Percentiles rank a stretch among this genome's conserved stretches.
phyloP scores from a whole-genome alignment of 768 basidiomycete genomes.

The Auricularia sp. region DNA sequence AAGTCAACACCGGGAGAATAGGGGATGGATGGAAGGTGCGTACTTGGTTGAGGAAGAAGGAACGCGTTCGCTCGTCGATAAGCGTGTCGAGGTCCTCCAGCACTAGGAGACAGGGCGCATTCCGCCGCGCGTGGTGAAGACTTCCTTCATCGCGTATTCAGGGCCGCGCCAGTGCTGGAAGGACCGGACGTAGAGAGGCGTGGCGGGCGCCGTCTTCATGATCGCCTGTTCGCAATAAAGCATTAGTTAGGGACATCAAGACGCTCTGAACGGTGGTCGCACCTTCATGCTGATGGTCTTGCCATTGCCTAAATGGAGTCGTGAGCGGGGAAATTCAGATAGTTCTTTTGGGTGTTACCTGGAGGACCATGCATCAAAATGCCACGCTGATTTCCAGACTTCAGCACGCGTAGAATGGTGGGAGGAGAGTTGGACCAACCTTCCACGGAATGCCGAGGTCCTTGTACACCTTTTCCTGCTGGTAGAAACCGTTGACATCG shows the following conservation, averaged over 20 bases:
- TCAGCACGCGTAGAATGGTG: slow-evolving; percentile 15
- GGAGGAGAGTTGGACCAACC: slow-evolving; percentile 24
- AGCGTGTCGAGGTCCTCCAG: slow-evolving; percentile 68
- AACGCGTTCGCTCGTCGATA: slow-evolving; percentile 67
- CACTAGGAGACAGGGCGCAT: slow-evolving; percentile 52
- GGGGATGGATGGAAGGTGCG: background rate
- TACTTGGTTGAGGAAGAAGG: slow-evolving; percentile 81
- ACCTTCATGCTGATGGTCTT: slow-evolving; percentile 71
- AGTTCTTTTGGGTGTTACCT: slow-evolving; percentile 26
- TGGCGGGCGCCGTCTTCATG: slow-evolving; percentile 65
- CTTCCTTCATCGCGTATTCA: slow-evolving; percentile 51
- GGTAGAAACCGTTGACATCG: slow-evolving; percentile 72
- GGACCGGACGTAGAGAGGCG: slow-evolving; percentile 72
- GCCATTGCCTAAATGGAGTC: slow-evolving; percentile 51
- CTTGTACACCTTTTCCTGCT: slow-evolving; percentile 63
- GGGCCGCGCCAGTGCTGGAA: slow-evolving; percentile 57
- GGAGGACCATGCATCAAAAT: slow-evolving; percentile 79
- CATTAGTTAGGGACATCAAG: background rate
- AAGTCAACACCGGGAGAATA: background rate
- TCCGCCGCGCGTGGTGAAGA: slow-evolving; percentile 68
- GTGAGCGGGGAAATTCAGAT: background rate
- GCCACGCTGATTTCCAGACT: slow-evolving; percentile 37
- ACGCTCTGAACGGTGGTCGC: background rate
- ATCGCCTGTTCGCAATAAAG: slow-evolving; percentile 29
- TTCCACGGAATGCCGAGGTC: slow-evolving; percentile 76